These are phyloP conservation scores for Ramichloridium luteum DNA, from an alignment of 2,329 filamentous ascomycete species.

Conservation along the genomic window DNA sequence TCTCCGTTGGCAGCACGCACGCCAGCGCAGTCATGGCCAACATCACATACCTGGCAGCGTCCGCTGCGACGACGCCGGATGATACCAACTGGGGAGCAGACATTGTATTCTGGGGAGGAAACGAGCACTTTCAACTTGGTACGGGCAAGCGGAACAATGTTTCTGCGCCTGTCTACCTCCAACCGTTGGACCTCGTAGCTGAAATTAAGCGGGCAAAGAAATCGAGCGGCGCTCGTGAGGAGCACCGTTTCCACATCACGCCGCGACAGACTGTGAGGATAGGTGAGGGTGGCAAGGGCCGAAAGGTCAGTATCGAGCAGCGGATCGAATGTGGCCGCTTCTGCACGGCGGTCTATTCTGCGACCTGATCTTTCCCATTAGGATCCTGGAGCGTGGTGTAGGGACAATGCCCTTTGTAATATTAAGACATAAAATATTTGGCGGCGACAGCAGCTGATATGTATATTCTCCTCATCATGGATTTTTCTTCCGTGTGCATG, in stretches of 20 bases:
- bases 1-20: conserved; percentile 71
- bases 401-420: not conserved
- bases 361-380: too few species aligned
- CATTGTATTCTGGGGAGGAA: conserved; percentile 86
- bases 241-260: conserved; percentile 69
- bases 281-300: conserved; percentile 52
- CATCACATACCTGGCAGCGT: conserved; percentile 44
- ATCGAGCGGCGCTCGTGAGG: conserved; percentile 47
- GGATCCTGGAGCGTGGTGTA: not conserved
- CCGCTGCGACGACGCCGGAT: conserved; percentile 39
- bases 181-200: conserved; percentile 55
- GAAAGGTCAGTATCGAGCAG: conserved; percentile 69
- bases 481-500: too few species aligned
- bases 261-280: conserved; percentile 59
- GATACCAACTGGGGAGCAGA: conserved; percentile 84
- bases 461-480: too few species aligned
- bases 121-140: conserved; percentile 86
- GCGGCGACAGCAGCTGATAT: too few species aligned
- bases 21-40: conserved; percentile 75
- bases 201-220: conserved; percentile 50
- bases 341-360: conserved; percentile 72
- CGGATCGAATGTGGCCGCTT: conserved; percentile 74
- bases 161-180: conserved; percentile 63
- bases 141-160: conserved; percentile 80
- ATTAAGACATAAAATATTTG: not conserved